Evolutionary conservation across 2,329 filamentous ascomycete species (phyloP).

Genomic region (Phoma sp.): DNA sequence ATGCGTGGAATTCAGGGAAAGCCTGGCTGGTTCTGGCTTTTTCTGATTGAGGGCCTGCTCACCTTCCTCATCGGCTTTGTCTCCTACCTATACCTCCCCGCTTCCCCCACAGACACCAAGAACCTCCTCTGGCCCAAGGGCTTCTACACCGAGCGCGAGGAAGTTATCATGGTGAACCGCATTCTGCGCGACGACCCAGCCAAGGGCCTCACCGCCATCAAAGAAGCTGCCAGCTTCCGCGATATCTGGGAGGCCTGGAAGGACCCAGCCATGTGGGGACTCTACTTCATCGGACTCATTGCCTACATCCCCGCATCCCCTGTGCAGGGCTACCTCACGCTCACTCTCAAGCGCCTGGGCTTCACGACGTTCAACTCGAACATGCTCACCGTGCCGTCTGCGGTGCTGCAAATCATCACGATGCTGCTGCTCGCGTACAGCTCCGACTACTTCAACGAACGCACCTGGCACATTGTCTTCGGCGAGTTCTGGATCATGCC

Average conservation of each 20-base stretch:
- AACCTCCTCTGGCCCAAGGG: constrained; percentile 56
- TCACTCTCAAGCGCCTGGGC: constrained; percentile 48
- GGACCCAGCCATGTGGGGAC: constrained; percentile 63
- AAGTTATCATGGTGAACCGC: constrained; percentile 71
- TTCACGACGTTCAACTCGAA: constrained; percentile 53
- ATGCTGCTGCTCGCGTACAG: constrained; percentile 52
- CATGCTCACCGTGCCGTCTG: constrained; percentile 50
- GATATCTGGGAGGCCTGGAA: constrained; percentile 58
- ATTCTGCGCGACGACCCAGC: constrained; percentile 62
- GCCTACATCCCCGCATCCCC: constrained; percentile 46
- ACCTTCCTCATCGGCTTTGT: constrained; percentile 37
- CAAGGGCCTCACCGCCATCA: constrained; percentile 64
- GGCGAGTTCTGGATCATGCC: constrained; percentile 52
- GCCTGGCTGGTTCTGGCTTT: constrained; percentile 63
- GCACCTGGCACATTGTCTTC: constrained; percentile 56
- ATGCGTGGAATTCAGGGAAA: constrained; percentile 57
- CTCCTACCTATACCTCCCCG: constrained; percentile 45
- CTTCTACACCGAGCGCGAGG: constrained; percentile 70
- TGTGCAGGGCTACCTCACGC: constrained; percentile 48
- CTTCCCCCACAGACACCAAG: constrained; percentile 58
- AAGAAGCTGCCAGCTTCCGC: constrained; percentile 56
- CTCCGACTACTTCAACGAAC: constrained; percentile 58
- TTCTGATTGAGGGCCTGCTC: constrained; percentile 48
- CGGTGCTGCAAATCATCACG: constrained; percentile 58
- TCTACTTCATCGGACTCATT: constrained; percentile 58